Conservation (phyloP, 2,329 filamentous ascomycete genomes). For the Arthrinium puccinioides region DNA sequence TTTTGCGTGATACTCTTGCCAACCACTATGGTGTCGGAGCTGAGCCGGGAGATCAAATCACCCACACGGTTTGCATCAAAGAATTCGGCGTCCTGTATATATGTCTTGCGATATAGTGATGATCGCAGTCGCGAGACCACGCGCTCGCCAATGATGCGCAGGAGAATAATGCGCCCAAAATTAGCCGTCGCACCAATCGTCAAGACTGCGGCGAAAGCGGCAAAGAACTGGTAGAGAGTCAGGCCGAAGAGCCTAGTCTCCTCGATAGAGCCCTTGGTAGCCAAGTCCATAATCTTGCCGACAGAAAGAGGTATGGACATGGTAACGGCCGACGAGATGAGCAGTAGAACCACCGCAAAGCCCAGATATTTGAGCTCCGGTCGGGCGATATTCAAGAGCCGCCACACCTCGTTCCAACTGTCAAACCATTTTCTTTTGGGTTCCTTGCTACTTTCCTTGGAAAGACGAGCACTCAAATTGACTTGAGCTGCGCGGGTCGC, state of each 20-base stretch:
- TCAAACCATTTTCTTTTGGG: constrained; percentile 49
- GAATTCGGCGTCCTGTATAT: constrained; percentile 97
- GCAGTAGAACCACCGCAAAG: constrained; percentile 74
- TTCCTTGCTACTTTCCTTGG: constrained; percentile 69
- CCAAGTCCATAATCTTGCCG: constrained; percentile 88
- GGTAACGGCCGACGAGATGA: constrained; percentile 86
- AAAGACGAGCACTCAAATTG: constrained; percentile 80
- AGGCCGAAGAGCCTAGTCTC: constrained; percentile 73
- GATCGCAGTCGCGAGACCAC: constrained; percentile 87
- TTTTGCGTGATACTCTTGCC: constrained; percentile 99
- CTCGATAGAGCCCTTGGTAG: constrained; percentile 64
- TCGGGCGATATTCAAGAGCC: constrained; percentile 79
- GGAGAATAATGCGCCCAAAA: constrained; percentile 86
- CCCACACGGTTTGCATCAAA: constrained; percentile 97
- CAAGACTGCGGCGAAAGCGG: constrained; percentile 68
- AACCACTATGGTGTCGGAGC: constrained; percentile 94
- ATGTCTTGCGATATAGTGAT: constrained; percentile 83
- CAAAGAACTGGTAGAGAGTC: constrained; percentile 81
- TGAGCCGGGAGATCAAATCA: constrained; percentile 89
- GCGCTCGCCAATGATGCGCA: constrained; percentile 89
- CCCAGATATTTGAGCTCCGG: constrained; percentile 75
- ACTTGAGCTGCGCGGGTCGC: constrained; percentile 81
- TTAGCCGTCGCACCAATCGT: constrained; percentile 82
- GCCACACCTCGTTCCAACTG: constrained; percentile 70
- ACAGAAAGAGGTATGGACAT: constrained; percentile 98